These are phyloP conservation scores for Corymbia maculata DNA, from an alignment of 345 rosid species.

Conservation along the genomic window DNA sequence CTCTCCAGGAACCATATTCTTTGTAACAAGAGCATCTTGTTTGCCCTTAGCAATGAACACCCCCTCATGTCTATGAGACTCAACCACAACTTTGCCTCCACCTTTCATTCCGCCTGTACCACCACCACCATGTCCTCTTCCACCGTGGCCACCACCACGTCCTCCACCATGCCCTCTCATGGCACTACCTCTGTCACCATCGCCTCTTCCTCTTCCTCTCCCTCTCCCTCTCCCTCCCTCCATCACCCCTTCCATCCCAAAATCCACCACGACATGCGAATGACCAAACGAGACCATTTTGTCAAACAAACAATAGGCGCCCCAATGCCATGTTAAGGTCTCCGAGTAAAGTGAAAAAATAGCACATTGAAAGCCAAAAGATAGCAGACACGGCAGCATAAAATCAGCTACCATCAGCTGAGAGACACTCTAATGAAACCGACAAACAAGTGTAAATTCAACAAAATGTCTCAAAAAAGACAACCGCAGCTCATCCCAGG, in stretches of 20 bases:
- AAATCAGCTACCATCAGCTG: background rate
- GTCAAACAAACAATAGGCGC: background rate
- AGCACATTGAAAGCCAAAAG: too few species aligned
- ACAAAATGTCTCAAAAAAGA: background rate
- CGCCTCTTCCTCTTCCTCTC: slow-evolving; percentile 27
- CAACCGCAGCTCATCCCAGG: background rate
- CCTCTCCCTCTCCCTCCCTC: too few species aligned
- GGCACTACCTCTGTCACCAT: slow-evolving; percentile 26
- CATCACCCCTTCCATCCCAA: slow-evolving; percentile 34
- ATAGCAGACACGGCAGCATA: background rate
- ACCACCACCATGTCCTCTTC: slow-evolving; percentile 34
- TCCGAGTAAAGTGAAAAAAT: background rate
- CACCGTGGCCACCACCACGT: slow-evolving; percentile 16
- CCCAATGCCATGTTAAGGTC: background rate
- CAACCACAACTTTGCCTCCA: slow-evolving; percentile 72
- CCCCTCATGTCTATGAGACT: slow-evolving; percentile 81
- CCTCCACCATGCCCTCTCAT: slow-evolving; percentile 17
- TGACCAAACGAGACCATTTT: background rate
- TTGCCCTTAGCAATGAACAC: slow-evolving; percentile 86
- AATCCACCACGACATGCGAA: slow-evolving; percentile 26
- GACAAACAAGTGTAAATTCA: background rate
- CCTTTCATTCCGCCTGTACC: slow-evolving; percentile 85
- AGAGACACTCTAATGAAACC: too few species aligned
- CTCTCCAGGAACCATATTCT: slow-evolving; percentile 81
- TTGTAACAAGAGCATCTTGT: slow-evolving; percentile 89